These are phyloP conservation scores for Waltergamsia citrina DNA, from an alignment of 2,329 filamentous ascomycete species.

Conservation along the genomic window DNA sequence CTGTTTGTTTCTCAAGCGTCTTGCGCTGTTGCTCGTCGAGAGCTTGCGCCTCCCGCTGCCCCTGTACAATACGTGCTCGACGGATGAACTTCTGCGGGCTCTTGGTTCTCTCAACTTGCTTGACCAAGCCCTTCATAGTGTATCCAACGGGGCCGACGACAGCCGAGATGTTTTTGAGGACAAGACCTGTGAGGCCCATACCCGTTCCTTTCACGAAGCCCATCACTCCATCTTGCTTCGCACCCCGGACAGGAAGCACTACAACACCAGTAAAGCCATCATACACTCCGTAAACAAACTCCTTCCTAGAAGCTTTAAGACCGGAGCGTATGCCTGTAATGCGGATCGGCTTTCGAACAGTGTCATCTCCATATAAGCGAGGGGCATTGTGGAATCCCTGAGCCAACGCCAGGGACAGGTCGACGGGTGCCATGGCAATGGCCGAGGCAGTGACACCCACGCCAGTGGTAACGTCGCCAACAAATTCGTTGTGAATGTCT, in stretches of 20 bases:
- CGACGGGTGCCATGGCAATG: slow-evolving; percentile 47
- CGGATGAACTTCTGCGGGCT: slow-evolving; percentile 45
- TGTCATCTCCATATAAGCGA: slow-evolving; percentile 60
- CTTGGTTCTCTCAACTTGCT: slow-evolving; percentile 43
- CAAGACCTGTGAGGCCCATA: slow-evolving; percentile 53
- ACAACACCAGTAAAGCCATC: slow-evolving; percentile 57
- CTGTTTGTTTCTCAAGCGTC: slow-evolving; percentile 12
- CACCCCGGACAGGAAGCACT: slow-evolving; percentile 47
- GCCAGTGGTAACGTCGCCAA: slow-evolving; percentile 41
- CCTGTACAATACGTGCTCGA: slow-evolving; percentile 49
- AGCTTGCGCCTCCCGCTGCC: slow-evolving; percentile 32
- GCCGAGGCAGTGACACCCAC: slow-evolving; percentile 40
- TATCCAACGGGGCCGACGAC: slow-evolving; percentile 52
- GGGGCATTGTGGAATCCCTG: slow-evolving; percentile 66
- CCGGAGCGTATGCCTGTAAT: slow-evolving; percentile 59
- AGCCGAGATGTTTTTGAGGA: slow-evolving; percentile 56
- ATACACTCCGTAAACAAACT: slow-evolving; percentile 54
- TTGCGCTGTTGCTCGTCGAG: slow-evolving; percentile 23
- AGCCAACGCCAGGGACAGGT: slow-evolving; percentile 50
- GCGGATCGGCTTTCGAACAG: slow-evolving; percentile 52
- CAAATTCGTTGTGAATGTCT: slow-evolving; percentile 26
- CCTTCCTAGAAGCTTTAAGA: slow-evolving; percentile 48
- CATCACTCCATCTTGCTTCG: slow-evolving; percentile 37
- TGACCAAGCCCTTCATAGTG: slow-evolving; percentile 53
- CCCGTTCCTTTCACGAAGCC: slow-evolving; percentile 45